Conservation (phyloP, 176 grass and related monocot genomes). For the Dactylis glomerata region DNA sequence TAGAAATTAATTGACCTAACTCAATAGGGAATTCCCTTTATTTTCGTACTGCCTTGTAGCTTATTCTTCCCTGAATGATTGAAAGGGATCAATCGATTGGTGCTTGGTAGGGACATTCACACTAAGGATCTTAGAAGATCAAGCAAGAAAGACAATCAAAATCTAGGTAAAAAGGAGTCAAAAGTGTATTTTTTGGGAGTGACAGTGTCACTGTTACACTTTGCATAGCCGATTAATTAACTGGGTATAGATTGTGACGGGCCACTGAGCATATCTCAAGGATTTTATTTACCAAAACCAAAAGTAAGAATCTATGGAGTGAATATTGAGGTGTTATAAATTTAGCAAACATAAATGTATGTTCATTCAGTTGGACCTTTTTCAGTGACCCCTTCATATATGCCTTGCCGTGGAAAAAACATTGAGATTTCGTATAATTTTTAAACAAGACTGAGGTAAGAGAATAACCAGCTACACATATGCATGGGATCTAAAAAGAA, state of each 20-base stretch:
- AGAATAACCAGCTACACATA: background rate
- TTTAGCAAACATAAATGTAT: background rate
- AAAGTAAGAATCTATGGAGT: background rate
- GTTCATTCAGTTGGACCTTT: background rate
- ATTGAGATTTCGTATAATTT: background rate
- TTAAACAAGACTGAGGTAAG: background rate
- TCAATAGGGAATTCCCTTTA: conserved; percentile 25
- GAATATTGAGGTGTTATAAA: background rate
- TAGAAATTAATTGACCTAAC: conserved; percentile 22
- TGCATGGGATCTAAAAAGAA: background rate
- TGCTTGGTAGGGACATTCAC: conserved; percentile 40
- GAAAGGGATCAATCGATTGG: conserved; percentile 37
- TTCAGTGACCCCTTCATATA: conserved; percentile 14
- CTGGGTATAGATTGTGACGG: conserved; percentile 29
- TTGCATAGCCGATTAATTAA: conserved; percentile 24
- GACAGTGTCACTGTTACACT: conserved; percentile 38
- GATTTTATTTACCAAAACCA: conserved; percentile 4
- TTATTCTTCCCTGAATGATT: conserved; percentile 54
- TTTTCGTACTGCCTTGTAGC: conserved; percentile 14
- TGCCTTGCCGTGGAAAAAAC: conserved; percentile 8
- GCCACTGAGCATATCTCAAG: conserved; percentile 27
- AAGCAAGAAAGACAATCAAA: conserved; percentile 30
- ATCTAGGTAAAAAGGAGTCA: conserved; percentile 39
- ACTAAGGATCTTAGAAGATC: conserved; percentile 36
- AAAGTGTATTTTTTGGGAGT: conserved; percentile 33